phyloP scores from a whole-genome alignment of 352 stramenopile genomes.

The Globisporangium emineosum region DNA sequence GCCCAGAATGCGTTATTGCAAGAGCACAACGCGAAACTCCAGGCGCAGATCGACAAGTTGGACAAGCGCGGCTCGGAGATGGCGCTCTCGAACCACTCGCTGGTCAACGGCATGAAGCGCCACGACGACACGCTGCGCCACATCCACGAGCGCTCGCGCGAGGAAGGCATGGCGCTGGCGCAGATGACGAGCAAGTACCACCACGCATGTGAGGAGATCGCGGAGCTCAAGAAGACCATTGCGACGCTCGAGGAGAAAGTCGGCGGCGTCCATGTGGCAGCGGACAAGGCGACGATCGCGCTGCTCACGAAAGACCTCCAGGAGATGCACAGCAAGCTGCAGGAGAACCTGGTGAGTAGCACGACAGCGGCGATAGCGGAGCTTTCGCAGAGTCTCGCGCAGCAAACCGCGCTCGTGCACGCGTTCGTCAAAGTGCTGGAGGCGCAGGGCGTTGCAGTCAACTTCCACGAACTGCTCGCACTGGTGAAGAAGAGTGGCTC shows the following conservation, averaged over 20 bases:
- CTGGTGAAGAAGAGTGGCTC: conserved; percentile 8
- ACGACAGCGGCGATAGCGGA: conserved; percentile 1
- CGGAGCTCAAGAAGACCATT: conserved; percentile 69
- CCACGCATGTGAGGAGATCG: conserved; percentile 67
- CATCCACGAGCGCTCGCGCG: conserved; percentile 47
- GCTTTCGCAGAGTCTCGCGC: not conserved
- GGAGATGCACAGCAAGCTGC: conserved; percentile 32
- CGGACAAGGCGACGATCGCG: conserved; percentile 62
- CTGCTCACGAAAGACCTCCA: conserved; percentile 59
- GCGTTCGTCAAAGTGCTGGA: conserved; percentile 38
- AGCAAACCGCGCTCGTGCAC: conserved; percentile 22
- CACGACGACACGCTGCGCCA: conserved; percentile 73
- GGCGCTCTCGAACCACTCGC: conserved; percentile 44
- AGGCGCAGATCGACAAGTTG: conserved; percentile 24
- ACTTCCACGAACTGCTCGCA: conserved; percentile 31
- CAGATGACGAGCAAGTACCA: conserved; percentile 63
- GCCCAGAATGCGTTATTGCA: conserved; percentile 37
- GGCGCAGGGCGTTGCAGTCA: conserved; percentile 25
- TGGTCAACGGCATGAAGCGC: conserved; percentile 66
- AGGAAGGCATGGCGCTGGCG: conserved; percentile 45
- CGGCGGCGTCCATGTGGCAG: conserved; percentile 58
- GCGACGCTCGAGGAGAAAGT: conserved; percentile 63
- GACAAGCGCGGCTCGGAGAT: conserved; percentile 40
- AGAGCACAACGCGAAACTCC: conserved; percentile 26
- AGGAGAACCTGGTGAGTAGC: not conserved